Evolutionary conservation across 208 protist species (phyloP), one percentile per base, ranked within the genome.

Genomic region (Crithidia mellificae): DNA sequence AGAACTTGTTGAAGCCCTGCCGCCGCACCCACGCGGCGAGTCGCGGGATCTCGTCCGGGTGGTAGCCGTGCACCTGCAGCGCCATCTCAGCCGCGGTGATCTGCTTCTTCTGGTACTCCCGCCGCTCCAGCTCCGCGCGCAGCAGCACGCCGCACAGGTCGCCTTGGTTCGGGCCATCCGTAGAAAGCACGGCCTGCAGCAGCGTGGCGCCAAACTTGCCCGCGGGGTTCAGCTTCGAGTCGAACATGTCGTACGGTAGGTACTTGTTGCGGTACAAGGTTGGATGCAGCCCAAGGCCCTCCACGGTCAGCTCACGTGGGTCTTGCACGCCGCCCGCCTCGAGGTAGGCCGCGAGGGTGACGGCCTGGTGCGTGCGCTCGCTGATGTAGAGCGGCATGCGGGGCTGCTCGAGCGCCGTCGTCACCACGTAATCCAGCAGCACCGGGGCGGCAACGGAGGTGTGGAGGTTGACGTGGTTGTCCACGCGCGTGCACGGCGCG

Each of bases 171-270:
- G 98, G 93, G 66, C 98, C 99, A 59, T 98, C 85, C 2, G 84
- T 92, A 43, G 99, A 98, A 38, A 99, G 83, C 74, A 99, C 99
- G n/a, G 99, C 87, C 25, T 92, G 90, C 34, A 98, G 83, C 12
- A 99, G 73, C 58, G 84, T 82, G 3, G 87, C 80, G 57, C 86
- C 81, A 55, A 80, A 87, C 36, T 87, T 68, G 7, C 98, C 97
- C 39, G 87, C 85, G 38, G 91, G 94, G 78, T 98, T 99, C 64
- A 98, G 93, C 67, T 94, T 84, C 22, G 95, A 75, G 72, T 99
- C 99, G 57, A 99, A 98, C 19, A 91, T 91, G 76, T 99, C 97
- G 80, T 98, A 99, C n/a, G n/a, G 68, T 97, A 92, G 27, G 71
- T n/a, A 77, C 43, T 70, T 53, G 9, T 65, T 53, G 0, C 70